Evolutionary conservation across 345 rosid genomes (phyloP).

Genomic region (Dipteronia sinensis): DNA sequence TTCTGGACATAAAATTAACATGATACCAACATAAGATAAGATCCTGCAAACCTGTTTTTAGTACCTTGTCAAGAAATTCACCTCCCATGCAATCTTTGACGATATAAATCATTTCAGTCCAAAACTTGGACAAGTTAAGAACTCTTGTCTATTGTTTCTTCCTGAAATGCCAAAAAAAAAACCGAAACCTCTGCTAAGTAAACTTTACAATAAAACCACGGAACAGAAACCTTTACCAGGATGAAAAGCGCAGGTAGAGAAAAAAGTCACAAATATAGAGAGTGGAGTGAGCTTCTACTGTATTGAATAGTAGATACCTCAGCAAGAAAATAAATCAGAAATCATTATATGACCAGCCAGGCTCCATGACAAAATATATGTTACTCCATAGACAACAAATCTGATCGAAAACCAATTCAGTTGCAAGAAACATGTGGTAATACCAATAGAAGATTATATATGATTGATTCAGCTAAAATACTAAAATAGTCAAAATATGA

Average conservation of each 20-base stretch:
- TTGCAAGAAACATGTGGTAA: not conserved
- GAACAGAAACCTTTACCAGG: not conserved
- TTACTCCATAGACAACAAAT: not conserved
- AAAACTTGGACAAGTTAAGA: not conserved
- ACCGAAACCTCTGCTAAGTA: not conserved
- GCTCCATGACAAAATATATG: not conserved
- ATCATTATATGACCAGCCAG: too few relatives aligned
- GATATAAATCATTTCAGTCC: not conserved
- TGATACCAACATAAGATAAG: not conserved
- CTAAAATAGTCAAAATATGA: not conserved
- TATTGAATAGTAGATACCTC: too few relatives aligned
- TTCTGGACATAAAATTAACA: not conserved
- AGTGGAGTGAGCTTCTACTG: not conserved
- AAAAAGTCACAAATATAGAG: not conserved
- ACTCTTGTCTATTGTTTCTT: not conserved
- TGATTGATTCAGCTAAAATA: not conserved
- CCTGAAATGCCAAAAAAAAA: constrained; percentile 9
- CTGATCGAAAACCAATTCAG: not conserved
- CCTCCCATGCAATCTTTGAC: not conserved
- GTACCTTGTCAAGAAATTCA: constrained; percentile 2
- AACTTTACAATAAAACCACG: not conserved
- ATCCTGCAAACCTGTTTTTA: not conserved
- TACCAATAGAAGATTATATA: not conserved
- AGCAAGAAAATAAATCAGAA: too few relatives aligned
- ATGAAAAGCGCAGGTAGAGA: not conserved